Percentiles rank a stretch among this genome's conserved stretches.
These are phyloP conservation scores for Dovyalis caffra DNA, from an alignment of 345 rosid species.

Conservation along the genomic window DNA sequence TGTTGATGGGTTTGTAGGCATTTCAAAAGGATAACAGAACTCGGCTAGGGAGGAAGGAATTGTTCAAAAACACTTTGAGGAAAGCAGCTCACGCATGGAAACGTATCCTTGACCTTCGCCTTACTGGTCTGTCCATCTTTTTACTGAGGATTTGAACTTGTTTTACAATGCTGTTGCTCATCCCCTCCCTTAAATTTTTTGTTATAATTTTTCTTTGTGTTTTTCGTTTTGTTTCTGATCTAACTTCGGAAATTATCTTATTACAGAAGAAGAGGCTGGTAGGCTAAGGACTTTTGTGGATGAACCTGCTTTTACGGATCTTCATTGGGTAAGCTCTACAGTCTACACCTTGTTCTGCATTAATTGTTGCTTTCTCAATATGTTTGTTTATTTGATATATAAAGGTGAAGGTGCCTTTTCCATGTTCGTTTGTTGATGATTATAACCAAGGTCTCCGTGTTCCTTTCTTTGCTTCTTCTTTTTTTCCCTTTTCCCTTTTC, in stretches of 20 bases:
- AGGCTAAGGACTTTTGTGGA: constrained; percentile 69
- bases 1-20: constrained; percentile 37
- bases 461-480: too few species aligned
- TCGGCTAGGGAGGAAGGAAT: constrained; percentile 76
- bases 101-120: constrained; percentile 79
- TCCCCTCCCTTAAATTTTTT: neutral
- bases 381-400: neutral
- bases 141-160: neutral
- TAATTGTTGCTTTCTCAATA: neutral
- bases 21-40: constrained; percentile 75
- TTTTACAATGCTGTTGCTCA: neutral
- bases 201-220: neutral
- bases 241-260: constrained; percentile 1
- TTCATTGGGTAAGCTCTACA: constrained; percentile 71
- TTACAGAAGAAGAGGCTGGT: constrained; percentile 85
- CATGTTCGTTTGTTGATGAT: constrained; percentile 9
- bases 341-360: neutral
- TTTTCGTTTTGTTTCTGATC: neutral
- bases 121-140: constrained; percentile 51
- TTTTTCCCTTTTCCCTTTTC: neutral
- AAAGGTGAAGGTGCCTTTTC: neutral
- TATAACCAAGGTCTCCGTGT: neutral
- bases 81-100: constrained; percentile 92
- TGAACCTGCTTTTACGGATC: constrained; percentile 87
- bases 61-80: constrained; percentile 80